Conservation (phyloP, 2,329 filamentous ascomycete species). For the Lecanoromycetidae sp. region DNA sequence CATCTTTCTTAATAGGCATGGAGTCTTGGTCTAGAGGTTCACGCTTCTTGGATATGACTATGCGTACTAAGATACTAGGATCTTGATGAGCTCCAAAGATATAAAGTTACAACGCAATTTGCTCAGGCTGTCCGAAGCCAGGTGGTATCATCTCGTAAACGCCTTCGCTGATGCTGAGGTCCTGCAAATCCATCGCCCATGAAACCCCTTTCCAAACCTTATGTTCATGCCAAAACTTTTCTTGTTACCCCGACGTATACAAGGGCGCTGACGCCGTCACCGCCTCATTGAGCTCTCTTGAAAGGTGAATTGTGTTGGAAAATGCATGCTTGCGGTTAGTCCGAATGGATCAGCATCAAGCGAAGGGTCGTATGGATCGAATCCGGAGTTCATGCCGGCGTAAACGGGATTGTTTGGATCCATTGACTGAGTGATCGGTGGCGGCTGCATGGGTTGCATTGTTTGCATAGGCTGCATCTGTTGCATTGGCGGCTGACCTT, state of each 20-base stretch:
- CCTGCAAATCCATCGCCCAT: background rate
- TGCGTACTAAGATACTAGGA: no score
- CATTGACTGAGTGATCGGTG: slow-evolving; percentile 28
- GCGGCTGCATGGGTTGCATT: slow-evolving; percentile 23
- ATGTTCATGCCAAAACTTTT: background rate
- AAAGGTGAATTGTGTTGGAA: slow-evolving; percentile 72
- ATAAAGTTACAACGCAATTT: slow-evolving; percentile 4
- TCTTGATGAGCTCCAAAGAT: no score
- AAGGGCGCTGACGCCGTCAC: slow-evolving; percentile 1
- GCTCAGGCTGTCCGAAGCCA: slow-evolving; percentile 1
- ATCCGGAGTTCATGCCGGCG: slow-evolving; percentile 39
- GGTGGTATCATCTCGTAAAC: slow-evolving; percentile 10
- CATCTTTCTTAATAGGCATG: background rate
- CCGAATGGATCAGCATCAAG: slow-evolving; percentile 90
- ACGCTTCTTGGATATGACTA: background rate
- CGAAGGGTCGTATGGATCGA: slow-evolving; percentile 70
- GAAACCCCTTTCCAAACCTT: background rate
- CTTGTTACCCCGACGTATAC: background rate
- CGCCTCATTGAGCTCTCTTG: slow-evolving; percentile 16
- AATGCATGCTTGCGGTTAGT: slow-evolving; percentile 87
- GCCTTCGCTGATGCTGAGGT: slow-evolving; percentile 13
- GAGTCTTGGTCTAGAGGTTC: background rate
- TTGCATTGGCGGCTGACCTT: slow-evolving; percentile 26
- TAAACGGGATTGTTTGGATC: slow-evolving; percentile 31
- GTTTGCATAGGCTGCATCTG: slow-evolving; percentile 21